phyloP scores from a whole-genome alignment of 352 stramenopile genomes.

The Phytophthora litchii region DNA sequence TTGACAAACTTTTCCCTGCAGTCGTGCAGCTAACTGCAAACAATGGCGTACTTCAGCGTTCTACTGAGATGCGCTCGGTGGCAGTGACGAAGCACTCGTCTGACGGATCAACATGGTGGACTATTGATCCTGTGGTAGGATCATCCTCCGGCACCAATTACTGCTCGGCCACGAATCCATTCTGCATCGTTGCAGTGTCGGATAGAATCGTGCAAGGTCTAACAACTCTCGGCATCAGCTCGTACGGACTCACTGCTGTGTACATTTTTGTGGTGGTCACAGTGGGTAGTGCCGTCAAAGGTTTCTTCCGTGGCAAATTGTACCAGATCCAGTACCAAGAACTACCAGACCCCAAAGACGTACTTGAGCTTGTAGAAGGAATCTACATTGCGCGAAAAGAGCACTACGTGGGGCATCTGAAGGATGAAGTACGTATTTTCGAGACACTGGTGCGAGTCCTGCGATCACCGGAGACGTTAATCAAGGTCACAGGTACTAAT shows the following conservation, averaged over 20 bases:
- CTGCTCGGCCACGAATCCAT: constrained; percentile 54
- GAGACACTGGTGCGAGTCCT: constrained; percentile 87
- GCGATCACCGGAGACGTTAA: constrained; percentile 81
- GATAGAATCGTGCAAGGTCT: constrained; percentile 88
- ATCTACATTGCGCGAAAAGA: constrained; percentile 88
- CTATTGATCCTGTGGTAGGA: constrained; percentile 47
- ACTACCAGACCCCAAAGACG: constrained; percentile 79
- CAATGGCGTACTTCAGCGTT: constrained; percentile 59
- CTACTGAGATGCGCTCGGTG: constrained; percentile 56
- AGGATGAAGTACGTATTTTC: constrained; percentile 89
- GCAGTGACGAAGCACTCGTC: constrained; percentile 67
- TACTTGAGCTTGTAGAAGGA: constrained; percentile 87
- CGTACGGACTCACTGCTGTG: constrained; percentile 84
- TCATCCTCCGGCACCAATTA: constrained; percentile 39
- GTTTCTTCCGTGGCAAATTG: constrained; percentile 81
- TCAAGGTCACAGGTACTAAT: constrained; percentile 86
- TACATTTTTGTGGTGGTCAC: constrained; percentile 91
- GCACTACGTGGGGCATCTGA: constrained; percentile 86
- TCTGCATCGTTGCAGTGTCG: constrained; percentile 85
- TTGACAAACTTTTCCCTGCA: constrained; percentile 58
- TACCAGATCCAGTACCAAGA: constrained; percentile 86
- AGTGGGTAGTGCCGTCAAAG: constrained; percentile 83
- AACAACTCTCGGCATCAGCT: constrained; percentile 77
- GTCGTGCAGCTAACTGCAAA: constrained; percentile 81
- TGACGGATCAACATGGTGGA: constrained; percentile 71